Evolutionary conservation across 2,329 filamentous ascomycete genomes (phyloP).

Genomic region (Aspergillus texensis): DNA sequence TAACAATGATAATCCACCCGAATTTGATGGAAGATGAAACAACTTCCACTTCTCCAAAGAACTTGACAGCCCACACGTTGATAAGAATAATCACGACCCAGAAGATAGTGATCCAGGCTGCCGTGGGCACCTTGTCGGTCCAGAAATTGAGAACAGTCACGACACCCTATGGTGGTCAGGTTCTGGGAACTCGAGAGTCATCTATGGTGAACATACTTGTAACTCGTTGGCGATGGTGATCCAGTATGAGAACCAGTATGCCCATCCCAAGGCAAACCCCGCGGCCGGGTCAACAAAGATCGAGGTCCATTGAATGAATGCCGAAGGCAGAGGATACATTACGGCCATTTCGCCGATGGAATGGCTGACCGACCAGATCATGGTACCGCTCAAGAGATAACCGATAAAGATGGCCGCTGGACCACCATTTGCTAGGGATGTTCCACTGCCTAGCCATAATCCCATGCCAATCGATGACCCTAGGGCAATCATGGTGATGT

Average conservation of each 20-base stretch:
- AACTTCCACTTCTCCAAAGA: conserved; percentile 53
- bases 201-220: conserved; percentile 22
- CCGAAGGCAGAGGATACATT: conserved; percentile 50
- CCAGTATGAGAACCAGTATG: conserved; percentile 50
- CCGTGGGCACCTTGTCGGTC: conserved; percentile 47
- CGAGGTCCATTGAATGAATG: conserved; percentile 52
- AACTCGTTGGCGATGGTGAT: conserved; percentile 52
- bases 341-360: conserved; percentile 53
- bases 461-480: conserved; percentile 51
- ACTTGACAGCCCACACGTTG: conserved; percentile 47
- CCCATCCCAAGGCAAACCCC: conserved; percentile 52
- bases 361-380: conserved; percentile 50
- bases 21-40: conserved; percentile 50
- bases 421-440: conserved; percentile 45
- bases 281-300: conserved; percentile 50
- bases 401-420: conserved; percentile 51
- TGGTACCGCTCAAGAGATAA: conserved; percentile 43
- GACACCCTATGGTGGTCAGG: conserved; percentile 26
- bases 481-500: conserved; percentile 44
- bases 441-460: conserved; percentile 51
- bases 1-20: conserved; percentile 52
- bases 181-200: neutral
- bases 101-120: conserved; percentile 51
- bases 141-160: conserved; percentile 50
- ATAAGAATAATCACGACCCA: conserved; percentile 47